These are phyloP conservation scores for Scytalidium sp. DNA, from an alignment of 2,329 filamentous ascomycete species.

Conservation along the genomic window DNA sequence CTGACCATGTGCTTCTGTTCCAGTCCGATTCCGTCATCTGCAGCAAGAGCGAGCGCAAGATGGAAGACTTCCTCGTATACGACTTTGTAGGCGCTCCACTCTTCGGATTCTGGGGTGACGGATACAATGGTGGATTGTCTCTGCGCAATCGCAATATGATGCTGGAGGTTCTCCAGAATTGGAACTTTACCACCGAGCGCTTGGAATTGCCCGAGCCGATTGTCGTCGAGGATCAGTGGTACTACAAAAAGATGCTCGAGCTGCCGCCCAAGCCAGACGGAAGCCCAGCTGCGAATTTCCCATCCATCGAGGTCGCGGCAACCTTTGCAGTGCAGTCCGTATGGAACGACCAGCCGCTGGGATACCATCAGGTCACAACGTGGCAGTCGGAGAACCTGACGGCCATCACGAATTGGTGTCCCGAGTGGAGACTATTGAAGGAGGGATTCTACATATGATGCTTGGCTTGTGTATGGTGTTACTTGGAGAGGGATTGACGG, in stretches of 20 bases:
- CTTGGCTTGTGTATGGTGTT: too few species aligned
- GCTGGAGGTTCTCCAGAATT: conserved; percentile 25
- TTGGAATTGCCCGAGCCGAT: not conserved
- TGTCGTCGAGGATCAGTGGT: conserved; percentile 27
- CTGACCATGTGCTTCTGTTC: conserved; percentile 31
- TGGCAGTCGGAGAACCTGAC: conserved; percentile 13
- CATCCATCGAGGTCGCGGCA: conserved; percentile 22
- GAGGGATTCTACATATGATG: not conserved
- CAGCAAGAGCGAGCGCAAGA: conserved; percentile 27
- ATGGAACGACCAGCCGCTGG: conserved; percentile 26
- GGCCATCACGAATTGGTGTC: conserved; percentile 7
- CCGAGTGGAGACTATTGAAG: conserved; percentile 3
- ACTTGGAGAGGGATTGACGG: too few species aligned
- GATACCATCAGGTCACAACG: conserved; percentile 26
- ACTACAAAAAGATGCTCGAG: conserved; percentile 15
- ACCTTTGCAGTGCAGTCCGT: conserved; percentile 28
- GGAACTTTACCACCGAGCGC: conserved; percentile 16
- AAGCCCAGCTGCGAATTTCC: conserved; percentile 16
- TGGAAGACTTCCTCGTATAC: conserved; percentile 32
- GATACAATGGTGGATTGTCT: conserved; percentile 35
- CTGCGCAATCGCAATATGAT: conserved; percentile 33
- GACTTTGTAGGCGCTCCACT: conserved; percentile 34
- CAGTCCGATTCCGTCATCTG: conserved; percentile 33
- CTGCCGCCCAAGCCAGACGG: not conserved
- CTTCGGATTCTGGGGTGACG: conserved; percentile 14